Evolutionary conservation across 2,329 filamentous ascomycete genomes (phyloP), one percentile per base, ranked within the genome.

Genomic region (Botrytis hyacinthi): DNA sequence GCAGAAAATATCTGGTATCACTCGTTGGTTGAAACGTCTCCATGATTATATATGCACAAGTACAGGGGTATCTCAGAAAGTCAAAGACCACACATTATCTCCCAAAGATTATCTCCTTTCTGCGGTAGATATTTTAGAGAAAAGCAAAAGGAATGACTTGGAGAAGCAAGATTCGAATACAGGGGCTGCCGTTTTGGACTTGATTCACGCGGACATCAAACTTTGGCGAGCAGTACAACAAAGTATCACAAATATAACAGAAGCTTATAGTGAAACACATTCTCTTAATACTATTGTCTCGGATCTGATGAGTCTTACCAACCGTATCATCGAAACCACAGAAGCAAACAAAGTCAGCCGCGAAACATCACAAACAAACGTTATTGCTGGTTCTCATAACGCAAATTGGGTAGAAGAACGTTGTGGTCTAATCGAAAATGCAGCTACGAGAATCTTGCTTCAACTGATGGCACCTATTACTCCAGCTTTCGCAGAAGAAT

Each of bases 271-370:
- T 35, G 87, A 88, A 69, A 90, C 94, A 1, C 92, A 94, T 80
- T 87, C 92, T 0, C 86, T 97, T 71, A 97, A 97, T 83, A 97
- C 93, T 0, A 87, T 93, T 14, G 87, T 97, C 29, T 96, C 93
- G 2, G 92, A 95, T 79, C 85, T 97, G 22, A 97, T 94, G 87
- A 89, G 88, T 60, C 85, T 97, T 26, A 95, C 93, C 6, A 97
- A 97, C 80, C 82, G 85, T 0, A 83, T 94, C 22, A 81, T 86
- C 46, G 86, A 86, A 83, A 62, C 40, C 48, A n/a, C 42, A 10
- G 29, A 71, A 32, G 85, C 54, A 78, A 70, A 73, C 1, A 35
- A 32, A n/a, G 29, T 18, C 4, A 42, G n/a, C 32, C 32, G 14
- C 18, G 80, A 5, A 69, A 82, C 7, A 57, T 29, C 44, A 63